Evolutionary conservation across 2,329 filamentous ascomycete genomes (phyloP), one percentile per base, ranked within the genome.

Genomic region (Pseudogymnoascus sp.): DNA sequence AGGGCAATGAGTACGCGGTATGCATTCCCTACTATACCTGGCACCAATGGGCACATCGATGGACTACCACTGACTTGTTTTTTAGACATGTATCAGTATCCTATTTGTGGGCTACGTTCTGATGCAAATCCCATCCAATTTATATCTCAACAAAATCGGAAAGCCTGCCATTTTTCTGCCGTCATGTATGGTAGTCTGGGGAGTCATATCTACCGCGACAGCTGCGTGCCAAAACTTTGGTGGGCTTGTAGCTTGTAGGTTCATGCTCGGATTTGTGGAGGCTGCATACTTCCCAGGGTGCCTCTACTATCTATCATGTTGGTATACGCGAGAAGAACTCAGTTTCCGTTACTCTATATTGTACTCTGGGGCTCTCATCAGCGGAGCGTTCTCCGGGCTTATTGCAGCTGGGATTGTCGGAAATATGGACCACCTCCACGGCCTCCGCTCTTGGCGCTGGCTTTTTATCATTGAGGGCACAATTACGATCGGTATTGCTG

Each of bases 321-420:
- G 87, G 87, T 90, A 90, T 68, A 89, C 85, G 0, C 80, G 87
- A 48, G 83, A 84, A 65, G 88, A 89, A 70, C 77, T 89, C 1
- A 83, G 82, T 8, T 74, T 87, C n/a, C 79, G 86, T 8, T 88
- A 84, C 12, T 84, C 85, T 1, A 75, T 87, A 18, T 78, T 89
- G 5, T 89, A 88, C 71, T 84, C 85, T 0, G 88, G 87, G 0
- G 84, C 85, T 0, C 76, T 90, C 29, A 81, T 91, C 18, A 87
- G 85, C 0, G 87, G 87, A 4, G 87, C 88, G 1, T 90, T 91
- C 68, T 88, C 86, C 0, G 87, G 86, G 1, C 73, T 87, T 7
- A 82, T 87, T 37, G 79, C 82, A 1, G 83, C 83, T 0, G 85
- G 87, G 5, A 88, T 92, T 61, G 85, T 82, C 0, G 75, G 77